Base-by-base conservation (phyloP, 2,329 filamentous ascomycete genomes). In the Phoma sp. region DNA sequence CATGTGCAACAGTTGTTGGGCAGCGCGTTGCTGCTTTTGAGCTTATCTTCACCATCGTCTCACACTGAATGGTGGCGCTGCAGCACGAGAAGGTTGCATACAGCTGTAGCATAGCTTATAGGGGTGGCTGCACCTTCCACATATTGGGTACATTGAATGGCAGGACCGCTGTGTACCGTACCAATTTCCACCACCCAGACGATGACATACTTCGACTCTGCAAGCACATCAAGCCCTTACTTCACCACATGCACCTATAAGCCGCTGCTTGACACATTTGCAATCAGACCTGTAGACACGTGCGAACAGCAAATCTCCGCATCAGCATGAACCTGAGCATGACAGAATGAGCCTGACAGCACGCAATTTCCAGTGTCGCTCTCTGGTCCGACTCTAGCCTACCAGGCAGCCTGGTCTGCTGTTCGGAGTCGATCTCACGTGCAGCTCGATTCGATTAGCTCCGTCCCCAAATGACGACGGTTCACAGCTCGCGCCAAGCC, bases 401-500 rank as follows among this genome's bases (percentile, higher is more conserved):
- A 18, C n/a, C n/a, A n/a, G n/a, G n/a, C n/a, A n/a, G n/a, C 18
- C 12, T 6, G 18, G 6, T 15, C 20, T 23, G 28, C 20, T 17
- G 20, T 18, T 33, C 7, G 32, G 20, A 34, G 18, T 9, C 12
- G 10, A 20, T 14, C 18, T 42, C 46, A 36, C 37, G 38, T 36
- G 46, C 34, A 25, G 36, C 11, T 26, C 20, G 23, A n/a, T 20
- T 21, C 9, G 23, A 49, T 46, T 32, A 56, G 23, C 47, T 37
- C 56, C n/a, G n/a, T n/a, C n/a, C n/a, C n/a, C n/a, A n/a, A 42
- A 68, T 70, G 17, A 29, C 38, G 25, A 40, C 28, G 26, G 11
- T 33, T 17, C 4, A 33, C 25, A 40, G 38, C 38, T 40, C 15
- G 25, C 23, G 28, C 38, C 43, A 47, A 38, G 43, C n/a, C 43